These are phyloP conservation scores for Pestalotiopsis sp. DNA, from an alignment of 2,329 filamentous ascomycete species.

Conservation along the genomic window DNA sequence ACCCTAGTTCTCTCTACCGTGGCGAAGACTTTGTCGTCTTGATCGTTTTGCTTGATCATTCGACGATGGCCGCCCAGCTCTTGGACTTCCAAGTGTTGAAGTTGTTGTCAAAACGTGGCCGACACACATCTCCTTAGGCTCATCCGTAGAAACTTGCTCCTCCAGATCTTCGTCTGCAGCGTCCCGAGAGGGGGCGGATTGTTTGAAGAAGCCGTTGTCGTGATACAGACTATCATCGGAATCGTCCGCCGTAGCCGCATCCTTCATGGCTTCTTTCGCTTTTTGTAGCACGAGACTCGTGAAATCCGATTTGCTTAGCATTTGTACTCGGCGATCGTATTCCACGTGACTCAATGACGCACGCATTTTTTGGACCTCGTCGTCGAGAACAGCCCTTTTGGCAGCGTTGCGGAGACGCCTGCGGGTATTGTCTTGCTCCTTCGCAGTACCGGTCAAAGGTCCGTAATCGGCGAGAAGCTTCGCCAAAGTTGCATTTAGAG, in stretches of 20 bases:
- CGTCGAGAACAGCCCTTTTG: not conserved
- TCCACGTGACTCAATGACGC: not conserved
- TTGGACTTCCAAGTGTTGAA: too few relatives aligned
- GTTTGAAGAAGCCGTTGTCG: not conserved
- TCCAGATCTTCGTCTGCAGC: not conserved
- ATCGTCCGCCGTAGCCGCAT: not conserved
- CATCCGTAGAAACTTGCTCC: not conserved
- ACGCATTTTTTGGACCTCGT: not conserved
- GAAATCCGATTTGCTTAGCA: not conserved
- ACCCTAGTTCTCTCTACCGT: too few relatives aligned
- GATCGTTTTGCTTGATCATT: too few relatives aligned
- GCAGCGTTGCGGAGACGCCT: not conserved
- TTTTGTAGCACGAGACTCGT: not conserved
- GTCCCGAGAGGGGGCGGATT: not conserved
- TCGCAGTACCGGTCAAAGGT: not conserved
- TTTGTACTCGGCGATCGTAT: not conserved
- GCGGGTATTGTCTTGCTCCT: not conserved
- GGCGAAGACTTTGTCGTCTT: too few relatives aligned
- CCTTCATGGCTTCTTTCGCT: not conserved
- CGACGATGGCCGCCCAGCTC: too few relatives aligned
- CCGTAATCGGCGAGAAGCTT: not conserved
- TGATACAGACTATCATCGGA: not conserved
- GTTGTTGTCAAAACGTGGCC: too few relatives aligned
- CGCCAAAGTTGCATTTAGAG: not conserved
- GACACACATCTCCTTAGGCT: not conserved